Evolutionary conservation across 108 stramenopile species (phyloP).

Genomic region (Seminavis robusta): DNA sequence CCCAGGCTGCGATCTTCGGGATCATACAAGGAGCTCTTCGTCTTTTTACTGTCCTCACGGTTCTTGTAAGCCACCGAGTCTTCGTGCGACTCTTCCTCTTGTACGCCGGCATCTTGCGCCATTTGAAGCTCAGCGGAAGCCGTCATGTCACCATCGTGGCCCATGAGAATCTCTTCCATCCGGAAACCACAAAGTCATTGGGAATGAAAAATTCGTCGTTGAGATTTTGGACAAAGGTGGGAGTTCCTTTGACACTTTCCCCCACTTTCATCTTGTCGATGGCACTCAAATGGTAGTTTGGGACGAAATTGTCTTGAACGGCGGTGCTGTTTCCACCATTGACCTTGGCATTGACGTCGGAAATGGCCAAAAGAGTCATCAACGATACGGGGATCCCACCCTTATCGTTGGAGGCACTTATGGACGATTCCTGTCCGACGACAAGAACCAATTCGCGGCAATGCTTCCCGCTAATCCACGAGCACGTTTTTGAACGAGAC

Average conservation of each 20-base stretch:
- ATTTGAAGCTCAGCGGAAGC: not conserved
- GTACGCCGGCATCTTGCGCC: not conserved
- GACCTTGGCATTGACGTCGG: not conserved
- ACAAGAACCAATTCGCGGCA: constrained; percentile 13
- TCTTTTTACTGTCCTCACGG: not conserved
- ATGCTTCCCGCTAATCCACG: not conserved
- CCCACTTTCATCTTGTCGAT: constrained; percentile 23
- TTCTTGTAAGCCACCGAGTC: not conserved
- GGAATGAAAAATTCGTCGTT: not conserved
- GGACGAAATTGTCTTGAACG: no score
- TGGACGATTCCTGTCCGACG: constrained; percentile 6
- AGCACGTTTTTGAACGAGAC: constrained; percentile 5
- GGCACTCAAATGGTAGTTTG: not conserved
- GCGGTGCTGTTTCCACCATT: not conserved
- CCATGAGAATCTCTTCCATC: constrained; percentile 1
- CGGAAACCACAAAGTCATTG: not conserved
- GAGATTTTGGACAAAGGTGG: constrained; percentile 3
- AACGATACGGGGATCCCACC: constrained; percentile 4
- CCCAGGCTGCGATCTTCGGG: constrained; percentile 31
- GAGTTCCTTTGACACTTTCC: constrained; percentile 6
- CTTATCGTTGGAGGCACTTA: not conserved
- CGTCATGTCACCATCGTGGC: no score
- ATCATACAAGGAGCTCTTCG: constrained; percentile 17
- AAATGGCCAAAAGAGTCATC: constrained; percentile 21
- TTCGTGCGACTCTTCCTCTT: not conserved